Evolutionary conservation across 2,329 filamentous ascomycete species (phyloP).

Genomic region (Amylocarpus encephaloides): DNA sequence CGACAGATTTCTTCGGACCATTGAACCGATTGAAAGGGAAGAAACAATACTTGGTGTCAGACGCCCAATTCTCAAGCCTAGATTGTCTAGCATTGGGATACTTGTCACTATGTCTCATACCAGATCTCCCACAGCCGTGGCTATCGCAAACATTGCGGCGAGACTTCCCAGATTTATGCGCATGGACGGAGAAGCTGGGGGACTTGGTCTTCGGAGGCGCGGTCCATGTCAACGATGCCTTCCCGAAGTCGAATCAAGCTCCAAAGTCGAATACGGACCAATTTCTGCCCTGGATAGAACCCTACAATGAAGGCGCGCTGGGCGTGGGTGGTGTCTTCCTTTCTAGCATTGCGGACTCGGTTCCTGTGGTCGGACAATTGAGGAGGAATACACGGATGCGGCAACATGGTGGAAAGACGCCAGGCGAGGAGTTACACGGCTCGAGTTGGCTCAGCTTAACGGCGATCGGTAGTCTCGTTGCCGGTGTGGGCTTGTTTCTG

Average conservation of each 20-base stretch:
- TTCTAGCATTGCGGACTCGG: slow-evolving; percentile 24
- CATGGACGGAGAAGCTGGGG: slow-evolving; percentile 38
- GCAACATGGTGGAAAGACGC: slow-evolving; percentile 21
- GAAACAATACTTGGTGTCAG: slow-evolving; percentile 50
- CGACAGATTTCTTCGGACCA: slow-evolving; percentile 64
- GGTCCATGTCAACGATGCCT: slow-evolving; percentile 25
- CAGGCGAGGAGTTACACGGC: slow-evolving; percentile 16
- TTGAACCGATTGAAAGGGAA: slow-evolving; percentile 55
- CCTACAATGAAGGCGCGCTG: slow-evolving; percentile 24
- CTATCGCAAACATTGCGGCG: slow-evolving; percentile 48
- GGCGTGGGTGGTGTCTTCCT: slow-evolving; percentile 26
- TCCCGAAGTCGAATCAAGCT: slow-evolving; percentile 8
- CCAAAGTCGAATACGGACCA: too few species aligned
- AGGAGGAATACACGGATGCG: slow-evolving; percentile 25
- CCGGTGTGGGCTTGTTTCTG: slow-evolving; percentile 26
- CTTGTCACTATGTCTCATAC: slow-evolving; percentile 63
- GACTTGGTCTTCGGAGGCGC: slow-evolving; percentile 34
- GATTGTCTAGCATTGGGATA: slow-evolving; percentile 82
- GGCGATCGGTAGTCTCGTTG: slow-evolving; percentile 24
- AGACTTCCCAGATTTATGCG: slow-evolving; percentile 40
- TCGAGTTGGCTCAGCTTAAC: slow-evolving; percentile 20
- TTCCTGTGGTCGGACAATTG: slow-evolving; percentile 26
- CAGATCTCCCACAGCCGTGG: slow-evolving; percentile 57
- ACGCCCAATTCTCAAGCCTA: slow-evolving; percentile 50
- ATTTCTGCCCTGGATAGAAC: slow-evolving; percentile 29